Percentiles rank a stretch among this genome's conserved stretches.
phyloP scores from a whole-genome alignment of 805 yeast genomes.

The Lipomyces oligophaga region DNA sequence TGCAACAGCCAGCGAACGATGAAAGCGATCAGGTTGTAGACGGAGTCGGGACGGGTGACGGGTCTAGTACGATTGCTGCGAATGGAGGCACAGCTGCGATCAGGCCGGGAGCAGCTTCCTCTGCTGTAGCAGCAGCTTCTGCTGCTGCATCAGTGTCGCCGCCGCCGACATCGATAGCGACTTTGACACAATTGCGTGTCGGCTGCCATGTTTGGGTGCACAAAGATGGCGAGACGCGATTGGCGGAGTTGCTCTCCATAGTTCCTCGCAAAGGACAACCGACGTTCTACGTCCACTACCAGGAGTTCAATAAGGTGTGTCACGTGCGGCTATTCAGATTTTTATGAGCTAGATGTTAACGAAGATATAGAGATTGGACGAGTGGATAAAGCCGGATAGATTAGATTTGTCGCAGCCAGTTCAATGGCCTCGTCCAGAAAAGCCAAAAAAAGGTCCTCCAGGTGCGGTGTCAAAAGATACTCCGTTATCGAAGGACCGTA shows the following conservation, averaged over 20 bases:
- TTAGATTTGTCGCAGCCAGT: slow-evolving; percentile 70
- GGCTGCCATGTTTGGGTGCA: slow-evolving; percentile 81
- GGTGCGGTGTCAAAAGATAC: slow-evolving; percentile 30
- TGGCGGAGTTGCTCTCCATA: slow-evolving; percentile 80
- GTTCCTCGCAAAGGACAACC: slow-evolving; percentile 71
- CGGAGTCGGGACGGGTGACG: too few relatives aligned
- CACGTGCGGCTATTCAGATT: background rate
- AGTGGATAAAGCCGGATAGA: slow-evolving; percentile 76
- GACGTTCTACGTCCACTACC: slow-evolving; percentile 88
- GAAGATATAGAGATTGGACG: slow-evolving; percentile 65
- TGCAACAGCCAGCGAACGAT: too few relatives aligned
- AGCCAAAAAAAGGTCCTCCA: slow-evolving; percentile 44
- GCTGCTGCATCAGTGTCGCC: slow-evolving; percentile 17
- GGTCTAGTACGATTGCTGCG: too few relatives aligned
- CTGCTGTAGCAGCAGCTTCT: background rate
- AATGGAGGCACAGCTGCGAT: too few relatives aligned
- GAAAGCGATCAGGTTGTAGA: too few relatives aligned
- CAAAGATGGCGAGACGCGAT: slow-evolving; percentile 74
- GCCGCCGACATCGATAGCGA: slow-evolving; percentile 27
- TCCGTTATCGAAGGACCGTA: slow-evolving; percentile 19
- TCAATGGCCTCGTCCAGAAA: slow-evolving; percentile 61
- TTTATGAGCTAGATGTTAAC: background rate
- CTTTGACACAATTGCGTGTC: slow-evolving; percentile 35
- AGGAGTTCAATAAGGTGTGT: slow-evolving; percentile 71
- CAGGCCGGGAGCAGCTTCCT: background rate